A percentile compares a stretch with the other conserved stretches of the same genome.
Evolutionary conservation across 257 asterid species (phyloP).

Genomic region (Forsythia viridissima): DNA sequence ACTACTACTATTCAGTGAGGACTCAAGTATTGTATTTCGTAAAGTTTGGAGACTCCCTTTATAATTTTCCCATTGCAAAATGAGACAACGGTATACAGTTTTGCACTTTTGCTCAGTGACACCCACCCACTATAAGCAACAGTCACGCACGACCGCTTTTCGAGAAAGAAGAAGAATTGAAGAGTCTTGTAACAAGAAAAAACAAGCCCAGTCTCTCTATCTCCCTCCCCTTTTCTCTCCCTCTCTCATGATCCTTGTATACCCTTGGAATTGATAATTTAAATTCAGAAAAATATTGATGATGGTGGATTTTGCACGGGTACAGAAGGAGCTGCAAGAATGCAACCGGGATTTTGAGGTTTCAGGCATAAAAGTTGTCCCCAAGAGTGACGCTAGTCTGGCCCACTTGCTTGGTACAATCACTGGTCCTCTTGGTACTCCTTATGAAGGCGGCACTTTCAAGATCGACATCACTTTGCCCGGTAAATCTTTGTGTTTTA

Average conservation of each 20-base stretch:
- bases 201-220: background rate
- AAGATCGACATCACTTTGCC: conserved; percentile 86
- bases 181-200: background rate
- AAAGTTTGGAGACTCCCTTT: too few species aligned
- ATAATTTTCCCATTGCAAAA: too few species aligned
- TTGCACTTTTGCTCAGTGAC: too few species aligned
- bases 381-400: conserved; percentile 61
- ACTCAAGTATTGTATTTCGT: too few species aligned
- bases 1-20: too few species aligned
- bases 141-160: background rate
- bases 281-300: conserved; percentile 2
- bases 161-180: background rate
- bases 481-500: conserved; percentile 36
- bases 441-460: conserved; percentile 92
- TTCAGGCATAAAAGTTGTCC: conserved; percentile 76
- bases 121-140: background rate
- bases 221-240: background rate
- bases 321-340: conserved; percentile 86
- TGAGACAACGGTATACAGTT: too few species aligned
- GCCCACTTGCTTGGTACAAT: conserved; percentile 79
- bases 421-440: conserved; percentile 91
- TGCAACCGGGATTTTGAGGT: conserved; percentile 79
- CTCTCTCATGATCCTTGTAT: background rate
- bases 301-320: conserved; percentile 89
- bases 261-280: background rate